Evolutionary conservation across 768 basidiomycete species (phyloP).

Genomic region (Boletus pseudo-olivaceus): DNA sequence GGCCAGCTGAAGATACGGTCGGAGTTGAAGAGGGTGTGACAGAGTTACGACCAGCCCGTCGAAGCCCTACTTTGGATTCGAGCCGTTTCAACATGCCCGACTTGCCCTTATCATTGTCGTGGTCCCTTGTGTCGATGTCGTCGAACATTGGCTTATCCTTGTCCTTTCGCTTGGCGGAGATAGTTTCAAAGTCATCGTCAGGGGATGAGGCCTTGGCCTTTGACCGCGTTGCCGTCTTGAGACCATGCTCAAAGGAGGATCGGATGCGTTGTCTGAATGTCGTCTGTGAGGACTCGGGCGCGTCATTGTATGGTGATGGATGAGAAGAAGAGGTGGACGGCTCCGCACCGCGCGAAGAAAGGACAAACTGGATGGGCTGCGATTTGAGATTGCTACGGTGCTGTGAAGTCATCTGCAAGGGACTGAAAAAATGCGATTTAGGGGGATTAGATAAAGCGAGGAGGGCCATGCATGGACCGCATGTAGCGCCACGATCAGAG

Average conservation of each 20-base stretch:
- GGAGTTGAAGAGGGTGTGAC: slow-evolving; percentile 39
- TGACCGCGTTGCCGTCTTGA: slow-evolving; percentile 61
- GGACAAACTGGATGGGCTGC: slow-evolving; percentile 33
- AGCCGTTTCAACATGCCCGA: slow-evolving; percentile 45
- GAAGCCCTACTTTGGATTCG: slow-evolving; percentile 52
- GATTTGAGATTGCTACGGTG: slow-evolving; percentile 36
- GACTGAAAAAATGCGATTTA: slow-evolving; percentile 37
- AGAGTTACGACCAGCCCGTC: slow-evolving; percentile 40
- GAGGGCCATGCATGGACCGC: slow-evolving; percentile 42
- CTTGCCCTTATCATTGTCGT: slow-evolving; percentile 41
- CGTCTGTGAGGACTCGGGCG: slow-evolving; percentile 43
- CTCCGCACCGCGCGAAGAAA: slow-evolving; percentile 42
- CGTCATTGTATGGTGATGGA: slow-evolving; percentile 24
- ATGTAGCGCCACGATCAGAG: slow-evolving; percentile 28
- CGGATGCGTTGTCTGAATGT: slow-evolving; percentile 59
- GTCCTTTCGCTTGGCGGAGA: slow-evolving; percentile 45
- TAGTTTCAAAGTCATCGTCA: slow-evolving; percentile 42
- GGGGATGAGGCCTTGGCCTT: slow-evolving; percentile 38
- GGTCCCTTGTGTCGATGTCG: slow-evolving; percentile 23
- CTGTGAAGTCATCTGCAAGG: slow-evolving; percentile 46
- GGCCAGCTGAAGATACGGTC: slow-evolving; percentile 31
- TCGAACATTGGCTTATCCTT: slow-evolving; percentile 34
- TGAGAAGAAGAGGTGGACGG: slow-evolving; percentile 31
- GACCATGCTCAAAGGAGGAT: slow-evolving; percentile 62
- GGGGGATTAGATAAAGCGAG: slow-evolving; percentile 39